Base-by-base conservation (phyloP, 345 rosid genomes). In the Theobroma cacao region DNA sequence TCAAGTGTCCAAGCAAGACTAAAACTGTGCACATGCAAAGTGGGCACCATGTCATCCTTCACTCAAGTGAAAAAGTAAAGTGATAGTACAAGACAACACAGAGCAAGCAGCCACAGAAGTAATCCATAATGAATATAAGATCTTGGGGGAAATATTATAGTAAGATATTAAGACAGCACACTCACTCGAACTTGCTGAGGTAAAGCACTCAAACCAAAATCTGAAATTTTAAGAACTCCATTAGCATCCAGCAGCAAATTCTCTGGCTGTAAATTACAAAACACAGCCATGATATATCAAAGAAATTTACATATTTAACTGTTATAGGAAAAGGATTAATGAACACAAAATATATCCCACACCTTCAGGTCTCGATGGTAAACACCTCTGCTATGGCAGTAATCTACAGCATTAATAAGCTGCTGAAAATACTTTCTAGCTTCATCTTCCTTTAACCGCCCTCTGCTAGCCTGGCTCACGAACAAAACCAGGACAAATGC, bases 161-260 rank as follows among this genome's bases (percentile, higher is more conserved):
- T n/a, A 7, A 74, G 20, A 33, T 36, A 72, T 33, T 77, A 74
- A 78, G 17, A 48, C 60, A 70, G 63, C 68, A 60, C 47, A 80
- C 98, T 90, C 78, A 96, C 98, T 75, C 98, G 92, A 85, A 97
- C 97, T 94, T 97, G 99, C 80, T 97, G 99, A 80, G 98, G 98
- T 33, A 97, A 83, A 47, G 99, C 99, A 80, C 99, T 97, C 82
- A 97, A 84, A 64, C 99, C 99, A 88, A 97, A 97, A 84, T 97
- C 99, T 34, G 98, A 97, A 74, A 97, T 94, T 89, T 90, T 97
- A 77, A 97, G 89, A 83, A 75, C 74, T 75, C 98, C 98, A 81
- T 45, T 89, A 48, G 93, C 93, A 91, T 97, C 99, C 83, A 97
- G 81, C 77, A 94, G 90, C 81, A 97, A 85, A 83, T 97, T 97